Conservation (phyloP, 2,329 filamentous ascomycete species). For the Xylariaceae sp. region DNA sequence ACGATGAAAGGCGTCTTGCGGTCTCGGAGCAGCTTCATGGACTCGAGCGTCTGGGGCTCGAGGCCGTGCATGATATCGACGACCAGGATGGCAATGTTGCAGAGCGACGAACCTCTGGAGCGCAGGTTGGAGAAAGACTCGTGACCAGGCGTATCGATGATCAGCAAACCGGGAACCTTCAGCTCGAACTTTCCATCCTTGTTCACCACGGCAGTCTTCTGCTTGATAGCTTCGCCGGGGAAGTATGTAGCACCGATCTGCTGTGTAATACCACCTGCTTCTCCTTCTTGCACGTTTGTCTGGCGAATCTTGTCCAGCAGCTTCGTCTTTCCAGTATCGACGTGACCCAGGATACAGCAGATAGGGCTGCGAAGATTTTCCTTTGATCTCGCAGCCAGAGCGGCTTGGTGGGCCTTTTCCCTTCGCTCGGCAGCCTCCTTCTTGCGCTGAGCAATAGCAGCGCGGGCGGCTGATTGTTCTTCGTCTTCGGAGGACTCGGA, state of each 20-base stretch:
- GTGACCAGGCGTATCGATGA: constrained; percentile 99
- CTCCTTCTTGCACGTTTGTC: constrained; percentile 97
- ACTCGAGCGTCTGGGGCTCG: constrained; percentile 94
- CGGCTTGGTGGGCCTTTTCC: constrained; percentile 85
- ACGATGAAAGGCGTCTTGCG: constrained; percentile 97
- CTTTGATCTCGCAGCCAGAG: constrained; percentile 82
- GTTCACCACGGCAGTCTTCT: constrained; percentile 94
- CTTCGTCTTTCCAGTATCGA: constrained; percentile 99
- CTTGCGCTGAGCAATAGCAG: constrained; percentile 72
- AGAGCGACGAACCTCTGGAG: constrained; percentile 93
- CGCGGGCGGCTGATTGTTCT: constrained; percentile 64
- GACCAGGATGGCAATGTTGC: constrained; percentile 98
- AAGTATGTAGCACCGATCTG: constrained; percentile 99
- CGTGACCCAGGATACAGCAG: constrained; percentile 99
- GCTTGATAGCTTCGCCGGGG: constrained; percentile 81
- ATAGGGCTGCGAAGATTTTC: constrained; percentile 96
- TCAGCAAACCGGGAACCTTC: constrained; percentile 92
- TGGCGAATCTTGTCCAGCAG: constrained; percentile 96
- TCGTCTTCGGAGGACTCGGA: constrained; percentile 62
- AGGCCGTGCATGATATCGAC: constrained; percentile 99
- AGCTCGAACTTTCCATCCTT: constrained; percentile 85
- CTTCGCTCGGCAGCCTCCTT: constrained; percentile 83
- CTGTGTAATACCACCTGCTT: constrained; percentile 98
- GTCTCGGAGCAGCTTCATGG: constrained; percentile 88
- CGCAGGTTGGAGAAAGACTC: constrained; percentile 99